A percentile compares a stretch with the other conserved stretches of the same genome.
phyloP scores from a whole-genome alignment of 352 stramenopile genomes.

The Globisporangium cederbergense region DNA sequence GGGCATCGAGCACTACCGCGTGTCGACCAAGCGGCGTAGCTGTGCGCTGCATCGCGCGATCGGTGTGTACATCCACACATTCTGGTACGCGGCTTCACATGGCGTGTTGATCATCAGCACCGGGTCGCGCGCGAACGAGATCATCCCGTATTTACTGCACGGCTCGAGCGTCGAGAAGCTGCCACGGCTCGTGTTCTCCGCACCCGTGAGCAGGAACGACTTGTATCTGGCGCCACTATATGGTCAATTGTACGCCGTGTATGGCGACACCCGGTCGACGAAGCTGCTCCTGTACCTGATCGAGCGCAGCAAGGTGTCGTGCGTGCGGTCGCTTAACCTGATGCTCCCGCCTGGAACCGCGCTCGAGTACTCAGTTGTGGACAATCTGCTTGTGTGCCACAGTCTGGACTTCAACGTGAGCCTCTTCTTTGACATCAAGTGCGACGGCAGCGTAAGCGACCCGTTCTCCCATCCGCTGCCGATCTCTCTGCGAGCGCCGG shows the following conservation, averaged over 20 bases:
- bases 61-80: conserved; percentile 58
- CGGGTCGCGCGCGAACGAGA: conserved; percentile 70
- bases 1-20: conserved; percentile 74
- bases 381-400: conserved; percentile 82
- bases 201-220: conserved; percentile 42
- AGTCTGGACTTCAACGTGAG: conserved; percentile 78
- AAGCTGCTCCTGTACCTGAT: conserved; percentile 78
- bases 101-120: conserved; percentile 67
- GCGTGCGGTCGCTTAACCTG: conserved; percentile 70
- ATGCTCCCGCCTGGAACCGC: conserved; percentile 56
- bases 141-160: conserved; percentile 67
- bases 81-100: conserved; percentile 67
- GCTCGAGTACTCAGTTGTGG: conserved; percentile 72
- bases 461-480: conserved; percentile 73
- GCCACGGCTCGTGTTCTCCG: conserved; percentile 69
- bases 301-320: conserved; percentile 55
- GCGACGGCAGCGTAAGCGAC: conserved; percentile 46
- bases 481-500: conserved; percentile 42
- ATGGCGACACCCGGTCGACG: conserved; percentile 46
- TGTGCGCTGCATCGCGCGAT: conserved; percentile 58
- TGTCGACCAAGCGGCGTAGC: conserved; percentile 50
- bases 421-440: conserved; percentile 79
- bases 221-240: conserved; percentile 70
- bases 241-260: conserved; percentile 60
- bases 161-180: conserved; percentile 62